These are phyloP conservation scores for Astrocystis sublimbata DNA, from an alignment of 495 filamentous ascomycete species.

Conservation along the genomic window DNA sequence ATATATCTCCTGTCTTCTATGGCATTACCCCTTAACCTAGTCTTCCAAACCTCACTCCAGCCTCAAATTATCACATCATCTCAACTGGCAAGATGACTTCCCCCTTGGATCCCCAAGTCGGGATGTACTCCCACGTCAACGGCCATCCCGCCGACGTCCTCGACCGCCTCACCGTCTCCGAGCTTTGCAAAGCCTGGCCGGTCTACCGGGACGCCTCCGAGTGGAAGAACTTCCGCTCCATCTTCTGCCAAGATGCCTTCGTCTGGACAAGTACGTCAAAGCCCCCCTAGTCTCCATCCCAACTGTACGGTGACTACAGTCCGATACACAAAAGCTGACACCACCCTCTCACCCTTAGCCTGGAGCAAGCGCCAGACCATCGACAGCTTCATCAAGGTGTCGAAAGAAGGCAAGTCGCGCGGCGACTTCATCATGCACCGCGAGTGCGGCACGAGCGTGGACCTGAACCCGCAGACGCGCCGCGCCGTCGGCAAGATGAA, in stretches of 20 bases:
- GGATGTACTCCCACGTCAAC: slow-evolving; percentile 57
- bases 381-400: slow-evolving; percentile 60
- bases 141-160: slow-evolving; percentile 50
- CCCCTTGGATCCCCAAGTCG: slow-evolving; percentile 43
- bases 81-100: slow-evolving; percentile 38
- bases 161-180: slow-evolving; percentile 57
- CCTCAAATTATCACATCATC: background rate
- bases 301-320: background rate
- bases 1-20: background rate
- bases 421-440: slow-evolving; percentile 71
- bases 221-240: slow-evolving; percentile 64
- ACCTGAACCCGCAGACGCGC: slow-evolving; percentile 45
- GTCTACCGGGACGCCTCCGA: slow-evolving; percentile 66
- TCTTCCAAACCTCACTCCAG: background rate
- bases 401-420: slow-evolving; percentile 58
- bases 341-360: slow-evolving; percentile 31
- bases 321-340: slow-evolving; percentile 17
- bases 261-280: slow-evolving; percentile 58
- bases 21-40: background rate
- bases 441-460: slow-evolving; percentile 59
- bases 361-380: slow-evolving; percentile 58
- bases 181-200: slow-evolving; percentile 69
- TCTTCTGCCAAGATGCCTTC: slow-evolving; percentile 59
- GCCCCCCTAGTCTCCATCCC: background rate
- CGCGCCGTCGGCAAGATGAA: slow-evolving; percentile 74